Base-by-base conservation (phyloP, 1,284 basidiomycete species). In the Sanghuangporus sanghuang region DNA sequence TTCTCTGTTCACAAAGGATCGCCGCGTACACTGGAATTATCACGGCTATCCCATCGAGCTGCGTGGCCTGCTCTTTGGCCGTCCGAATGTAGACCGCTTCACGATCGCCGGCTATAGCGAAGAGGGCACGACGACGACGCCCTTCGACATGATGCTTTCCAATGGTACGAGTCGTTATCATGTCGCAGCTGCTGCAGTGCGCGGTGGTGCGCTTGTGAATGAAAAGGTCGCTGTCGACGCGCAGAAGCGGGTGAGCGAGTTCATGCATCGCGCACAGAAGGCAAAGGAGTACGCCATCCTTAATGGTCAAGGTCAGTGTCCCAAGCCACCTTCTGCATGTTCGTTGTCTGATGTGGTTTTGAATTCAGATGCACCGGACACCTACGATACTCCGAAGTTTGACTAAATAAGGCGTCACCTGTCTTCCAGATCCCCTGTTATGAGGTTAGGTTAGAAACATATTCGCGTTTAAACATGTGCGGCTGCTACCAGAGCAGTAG, bases 41-140 rank as follows among this genome's bases (percentile, higher is more conserved):
- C 94, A 95, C 73, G 90, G 92, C 1, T 94, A 91, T 71, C 85
- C 87, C 0, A 80, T 83, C 50, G 87, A 90, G 71, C 72, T 90
- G 56, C 79, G 82, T 69, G 85, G 86, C 5, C 68, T 90, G 67
- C 71, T 90, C 59, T 87, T 83, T 58, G 87, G 85, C 1, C 76
- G 87, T 6, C 78, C 78, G 21, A 73, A 75, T 36, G 66, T 82
- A 48, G 78, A 80, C 1, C 75, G 85, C 58, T 75, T 87, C 32
- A 72, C 77, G 0, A 83, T 89, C 40, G 78, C 78, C 44, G 87
- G 87, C 67, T 86, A 88, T 69, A 76, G 74, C 48, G 87, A 89
- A 71, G 87, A 89, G 73, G 87, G 87, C 9, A 66, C 65, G 21
- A 66, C 65, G 52, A 66, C 65, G 50, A 66, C 65, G n/a, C 65